Conservation (phyloP, 495 filamentous ascomycete genomes). For the Chaetomidium leptoderma region DNA sequence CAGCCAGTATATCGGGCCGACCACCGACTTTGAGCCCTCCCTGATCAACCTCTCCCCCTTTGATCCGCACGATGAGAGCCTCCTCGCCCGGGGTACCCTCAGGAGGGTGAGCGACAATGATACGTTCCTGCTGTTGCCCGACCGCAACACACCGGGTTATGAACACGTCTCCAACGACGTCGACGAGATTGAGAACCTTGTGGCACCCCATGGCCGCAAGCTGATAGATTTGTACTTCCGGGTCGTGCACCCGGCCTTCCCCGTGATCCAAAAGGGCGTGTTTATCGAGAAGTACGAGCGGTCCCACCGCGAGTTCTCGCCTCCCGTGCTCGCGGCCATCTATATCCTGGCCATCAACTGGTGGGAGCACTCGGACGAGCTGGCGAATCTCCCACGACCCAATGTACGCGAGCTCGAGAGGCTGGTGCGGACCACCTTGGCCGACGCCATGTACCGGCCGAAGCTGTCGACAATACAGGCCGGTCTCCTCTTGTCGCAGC, state of each 20-base stretch:
- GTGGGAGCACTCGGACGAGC: slow-evolving; percentile 69
- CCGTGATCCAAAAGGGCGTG: slow-evolving; percentile 80
- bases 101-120: slow-evolving; percentile 76
- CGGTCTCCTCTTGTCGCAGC: slow-evolving; percentile 81
- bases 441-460: slow-evolving; percentile 72
- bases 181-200: slow-evolving; percentile 75
- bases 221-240: slow-evolving; percentile 85
- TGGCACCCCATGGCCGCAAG: slow-evolving; percentile 74
- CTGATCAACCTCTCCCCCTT: slow-evolving; percentile 68
- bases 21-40: slow-evolving; percentile 68
- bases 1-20: slow-evolving; percentile 62
- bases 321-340: slow-evolving; percentile 79
- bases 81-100: slow-evolving; percentile 62
- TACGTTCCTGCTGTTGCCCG: slow-evolving; percentile 77
- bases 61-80: slow-evolving; percentile 67
- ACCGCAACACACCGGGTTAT: slow-evolving; percentile 57
- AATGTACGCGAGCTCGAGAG: slow-evolving; percentile 74
- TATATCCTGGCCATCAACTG: slow-evolving; percentile 90
- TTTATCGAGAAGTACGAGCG: slow-evolving; percentile 81
- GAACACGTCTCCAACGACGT: slow-evolving; percentile 60
- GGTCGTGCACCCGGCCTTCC: slow-evolving; percentile 83
- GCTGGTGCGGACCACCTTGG: slow-evolving; percentile 66
- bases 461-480: slow-evolving; percentile 94
- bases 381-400: slow-evolving; percentile 61
- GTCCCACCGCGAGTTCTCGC: slow-evolving; percentile 71